A percentile compares a stretch with the other conserved stretches of the same genome.
phyloP scores from a whole-genome alignment of 2,329 filamentous ascomycete species.

The Anisogramma anomala region DNA sequence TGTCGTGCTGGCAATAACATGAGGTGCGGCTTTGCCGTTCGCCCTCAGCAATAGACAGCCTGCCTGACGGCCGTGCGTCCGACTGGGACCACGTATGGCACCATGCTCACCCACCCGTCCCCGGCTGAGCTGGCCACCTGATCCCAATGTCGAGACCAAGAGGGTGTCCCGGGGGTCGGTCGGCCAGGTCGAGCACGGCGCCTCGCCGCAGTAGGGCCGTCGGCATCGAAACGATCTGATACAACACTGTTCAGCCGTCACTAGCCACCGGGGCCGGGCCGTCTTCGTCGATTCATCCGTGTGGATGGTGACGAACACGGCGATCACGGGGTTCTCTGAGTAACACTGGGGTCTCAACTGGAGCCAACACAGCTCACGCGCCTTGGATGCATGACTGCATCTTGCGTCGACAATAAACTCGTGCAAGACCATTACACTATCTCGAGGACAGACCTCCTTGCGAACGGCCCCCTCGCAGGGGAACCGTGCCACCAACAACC shows the following conservation, averaged over 20 bases:
- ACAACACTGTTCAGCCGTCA: background rate
- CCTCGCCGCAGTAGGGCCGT: background rate
- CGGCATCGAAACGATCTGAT: background rate
- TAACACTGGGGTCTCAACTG: too few relatives aligned
- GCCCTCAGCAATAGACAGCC: background rate
- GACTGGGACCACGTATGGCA: constrained; percentile 2
- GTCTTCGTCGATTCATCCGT: background rate
- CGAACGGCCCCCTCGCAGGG: too few relatives aligned
- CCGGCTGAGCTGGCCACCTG: background rate
- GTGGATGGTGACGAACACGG: background rate
- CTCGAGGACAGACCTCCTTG: too few relatives aligned
- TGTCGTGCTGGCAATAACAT: too few relatives aligned
- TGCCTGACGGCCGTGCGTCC: background rate
- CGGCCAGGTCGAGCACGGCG: background rate
- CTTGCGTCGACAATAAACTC: too few relatives aligned
- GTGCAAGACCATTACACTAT: too few relatives aligned
- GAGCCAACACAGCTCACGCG: too few relatives aligned
- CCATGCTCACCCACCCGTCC: background rate
- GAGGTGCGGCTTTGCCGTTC: background rate
- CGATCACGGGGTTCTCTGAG: too few relatives aligned
- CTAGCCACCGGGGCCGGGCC: constrained; percentile 1
- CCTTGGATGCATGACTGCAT: too few relatives aligned
- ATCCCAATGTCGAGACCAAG: background rate
- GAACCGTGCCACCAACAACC: too few relatives aligned
- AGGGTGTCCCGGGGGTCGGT: background rate